phyloP scores from a whole-genome alignment of 1,284 basidiomycete species.

The Ceratobasidium sp. region DNA sequence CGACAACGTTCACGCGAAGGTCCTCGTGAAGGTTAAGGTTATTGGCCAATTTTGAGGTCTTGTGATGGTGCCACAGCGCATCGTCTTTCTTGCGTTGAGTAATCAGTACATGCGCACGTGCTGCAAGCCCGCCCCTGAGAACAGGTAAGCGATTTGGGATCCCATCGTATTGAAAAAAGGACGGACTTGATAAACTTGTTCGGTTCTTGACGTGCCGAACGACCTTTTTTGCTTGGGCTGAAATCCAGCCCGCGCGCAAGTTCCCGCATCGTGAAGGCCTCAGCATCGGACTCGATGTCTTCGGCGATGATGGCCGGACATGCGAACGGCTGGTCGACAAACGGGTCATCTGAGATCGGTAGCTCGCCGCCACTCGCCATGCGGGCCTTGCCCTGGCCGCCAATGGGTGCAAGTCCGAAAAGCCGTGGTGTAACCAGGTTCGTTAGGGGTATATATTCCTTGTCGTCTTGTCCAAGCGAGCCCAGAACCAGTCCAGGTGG shows the following conservation, averaged over 20 bases:
- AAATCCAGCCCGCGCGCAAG: slow-evolving; percentile 18
- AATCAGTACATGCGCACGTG: slow-evolving; percentile 36
- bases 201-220: slow-evolving; percentile 14
- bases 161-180: neutral
- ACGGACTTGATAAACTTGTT: slow-evolving; percentile 42
- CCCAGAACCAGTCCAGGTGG: neutral
- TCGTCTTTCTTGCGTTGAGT: slow-evolving; percentile 37
- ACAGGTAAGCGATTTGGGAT: slow-evolving; percentile 9
- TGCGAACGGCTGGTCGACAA: slow-evolving; percentile 20
- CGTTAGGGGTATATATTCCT: slow-evolving; percentile 27
- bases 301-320: neutral
- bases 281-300: slow-evolving; percentile 23
- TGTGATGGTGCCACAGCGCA: slow-evolving; percentile 36
- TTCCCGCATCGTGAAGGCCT: slow-evolving; percentile 30
- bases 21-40: slow-evolving; percentile 20
- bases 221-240: slow-evolving; percentile 8
- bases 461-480: neutral
- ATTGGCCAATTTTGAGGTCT: slow-evolving; percentile 36
- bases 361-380: slow-evolving; percentile 3
- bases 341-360: slow-evolving; percentile 23
- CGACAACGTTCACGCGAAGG: slow-evolving; percentile 29
- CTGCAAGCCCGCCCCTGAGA: slow-evolving; percentile 37
- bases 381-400: slow-evolving; percentile 21
- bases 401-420: slow-evolving; percentile 4
- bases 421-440: slow-evolving; percentile 23